Base-by-base conservation (phyloP, 164 flowering plant species). In the Vitis rupestris region DNA sequence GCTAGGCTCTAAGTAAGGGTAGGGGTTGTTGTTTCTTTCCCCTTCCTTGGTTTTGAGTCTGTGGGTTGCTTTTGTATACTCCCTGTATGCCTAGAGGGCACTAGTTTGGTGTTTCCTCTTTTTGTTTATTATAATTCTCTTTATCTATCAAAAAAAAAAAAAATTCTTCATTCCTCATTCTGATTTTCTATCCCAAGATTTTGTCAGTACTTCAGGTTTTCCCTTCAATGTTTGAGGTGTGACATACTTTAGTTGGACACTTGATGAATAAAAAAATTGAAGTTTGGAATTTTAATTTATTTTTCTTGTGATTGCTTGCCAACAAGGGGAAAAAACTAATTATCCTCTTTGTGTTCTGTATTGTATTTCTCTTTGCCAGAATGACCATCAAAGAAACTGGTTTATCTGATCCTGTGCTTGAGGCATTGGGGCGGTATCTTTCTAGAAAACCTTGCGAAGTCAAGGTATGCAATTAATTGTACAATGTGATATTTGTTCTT, bases 381-480 rank as follows among this genome's bases (percentile, higher is more conserved):
- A 84, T 72, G 84, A 84, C 98, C 61, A 79, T 88, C 72, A 80
- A 85, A 68, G 82, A 90, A 79, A 64, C 79, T 75, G 99, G 99
- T 52, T 77, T 83, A 48, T 87, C 96, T 58, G 96, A 90, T 78
- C 61, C 60, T 50, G 90, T 85, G 63, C 79, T 96, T 75, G 94
- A 93, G 71, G 66, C 83, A 71, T 74, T 96, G 59, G 91, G 88
- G 8, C 83, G 85, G 51, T 84, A 84, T 75, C 79, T 94, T n/a
- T 82, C 88, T 29, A 87, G 90, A 77, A 87, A 80, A 72, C 86
- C 96, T 63, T 64, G 60, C 77, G 99, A 96, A 56, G 66, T 96
- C 64, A 86, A 88, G 98, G 99, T 94, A 84, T 65, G 80, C 60
- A 13, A 50, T 48, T 64, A 52, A 55, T 11, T 15, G 15, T 51